These are phyloP conservation scores for Amanita molliuscula DNA, from an alignment of 768 basidiomycete genomes.

Conservation along the genomic window DNA sequence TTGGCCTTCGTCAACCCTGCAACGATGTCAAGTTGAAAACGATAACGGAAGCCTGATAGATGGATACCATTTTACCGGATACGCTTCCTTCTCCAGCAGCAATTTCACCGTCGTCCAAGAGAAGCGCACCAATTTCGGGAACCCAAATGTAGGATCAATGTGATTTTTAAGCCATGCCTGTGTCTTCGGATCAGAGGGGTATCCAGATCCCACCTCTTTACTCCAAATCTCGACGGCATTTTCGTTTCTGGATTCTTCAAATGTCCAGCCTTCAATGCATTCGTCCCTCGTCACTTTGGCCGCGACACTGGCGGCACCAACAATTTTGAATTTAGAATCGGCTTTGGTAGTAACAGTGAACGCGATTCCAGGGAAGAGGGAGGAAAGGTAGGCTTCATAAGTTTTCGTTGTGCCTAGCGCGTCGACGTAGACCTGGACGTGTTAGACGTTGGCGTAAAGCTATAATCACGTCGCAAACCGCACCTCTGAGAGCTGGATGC, in stretches of 20 bases:
- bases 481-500: conserved; percentile 74
- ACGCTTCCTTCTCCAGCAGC: conserved; percentile 69
- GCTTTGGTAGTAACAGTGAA: conserved; percentile 93
- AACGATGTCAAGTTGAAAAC: not conserved
- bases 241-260: conserved; percentile 41
- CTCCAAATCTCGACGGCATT: conserved; percentile 16
- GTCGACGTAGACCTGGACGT: conserved; percentile 78
- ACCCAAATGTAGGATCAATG: conserved; percentile 86
- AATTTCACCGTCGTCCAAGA: conserved; percentile 94
- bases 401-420: conserved; percentile 82
- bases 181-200: conserved; percentile 92
- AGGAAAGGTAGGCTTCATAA: conserved; percentile 77
- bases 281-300: conserved; percentile 95
- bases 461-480: conserved; percentile 4
- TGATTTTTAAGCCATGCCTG: conserved; percentile 72
- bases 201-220: conserved; percentile 65
- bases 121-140: conserved; percentile 82
- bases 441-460: too few species aligned
- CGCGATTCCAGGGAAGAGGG: conserved; percentile 69
- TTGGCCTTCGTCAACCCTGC: conserved; percentile 80
- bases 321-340: conserved; percentile 93
- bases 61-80: conserved; percentile 68
- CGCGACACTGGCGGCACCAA: conserved; percentile 94
- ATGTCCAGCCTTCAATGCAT: conserved; percentile 80
- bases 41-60: not conserved